Percentiles rank a stretch among this genome's conserved stretches.
phyloP scores from a whole-genome alignment of 371 early-diverging fungal genomes.

The Apophysomyces variabilis region DNA sequence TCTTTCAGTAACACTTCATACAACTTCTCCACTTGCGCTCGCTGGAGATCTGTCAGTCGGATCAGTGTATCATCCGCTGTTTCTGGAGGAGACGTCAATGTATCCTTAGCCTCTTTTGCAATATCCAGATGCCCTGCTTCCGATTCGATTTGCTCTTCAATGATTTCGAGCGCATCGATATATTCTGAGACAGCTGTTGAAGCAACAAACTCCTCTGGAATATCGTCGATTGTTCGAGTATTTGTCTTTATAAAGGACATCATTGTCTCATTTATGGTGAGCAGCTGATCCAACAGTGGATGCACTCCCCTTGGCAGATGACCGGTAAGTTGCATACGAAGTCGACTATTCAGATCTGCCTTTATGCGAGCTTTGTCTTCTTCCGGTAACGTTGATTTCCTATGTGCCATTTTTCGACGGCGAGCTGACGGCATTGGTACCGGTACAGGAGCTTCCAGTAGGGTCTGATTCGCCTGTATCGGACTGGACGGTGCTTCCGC shows the following conservation, averaged over 20 bases:
- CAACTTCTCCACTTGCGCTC: slow-evolving; percentile 35
- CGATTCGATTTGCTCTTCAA: slow-evolving; percentile 37
- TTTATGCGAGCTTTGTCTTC: slow-evolving; percentile 52
- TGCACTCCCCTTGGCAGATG: slow-evolving; percentile 53
- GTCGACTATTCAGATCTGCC: slow-evolving; percentile 43
- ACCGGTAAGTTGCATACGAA: slow-evolving; percentile 53
- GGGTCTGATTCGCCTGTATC: neutral
- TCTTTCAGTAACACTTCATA: slow-evolving; percentile 38
- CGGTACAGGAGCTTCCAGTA: slow-evolving; percentile 35
- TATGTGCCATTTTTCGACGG: slow-evolving; percentile 31
- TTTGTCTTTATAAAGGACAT: slow-evolving; percentile 45
- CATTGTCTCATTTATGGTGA: slow-evolving; percentile 47
- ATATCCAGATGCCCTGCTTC: slow-evolving; percentile 35
- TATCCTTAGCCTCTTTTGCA: slow-evolving; percentile 34
- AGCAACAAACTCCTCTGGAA: slow-evolving; percentile 43
- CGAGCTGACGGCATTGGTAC: slow-evolving; percentile 43
- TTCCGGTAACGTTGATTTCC: slow-evolving; percentile 43
- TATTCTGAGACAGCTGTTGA: slow-evolving; percentile 40
- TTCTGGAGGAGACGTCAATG: slow-evolving; percentile 38
- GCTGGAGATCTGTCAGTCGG: slow-evolving; percentile 47
- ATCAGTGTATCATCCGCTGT: slow-evolving; percentile 42
- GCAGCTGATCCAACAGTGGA: slow-evolving; percentile 42
- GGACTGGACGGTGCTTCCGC: slow-evolving; percentile 13
- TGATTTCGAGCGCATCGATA: slow-evolving; percentile 42
- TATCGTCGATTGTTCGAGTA: slow-evolving; percentile 42